Evolutionary conservation across 2,329 filamentous ascomycete species (phyloP).

Genomic region (Cercospora nicotianae): DNA sequence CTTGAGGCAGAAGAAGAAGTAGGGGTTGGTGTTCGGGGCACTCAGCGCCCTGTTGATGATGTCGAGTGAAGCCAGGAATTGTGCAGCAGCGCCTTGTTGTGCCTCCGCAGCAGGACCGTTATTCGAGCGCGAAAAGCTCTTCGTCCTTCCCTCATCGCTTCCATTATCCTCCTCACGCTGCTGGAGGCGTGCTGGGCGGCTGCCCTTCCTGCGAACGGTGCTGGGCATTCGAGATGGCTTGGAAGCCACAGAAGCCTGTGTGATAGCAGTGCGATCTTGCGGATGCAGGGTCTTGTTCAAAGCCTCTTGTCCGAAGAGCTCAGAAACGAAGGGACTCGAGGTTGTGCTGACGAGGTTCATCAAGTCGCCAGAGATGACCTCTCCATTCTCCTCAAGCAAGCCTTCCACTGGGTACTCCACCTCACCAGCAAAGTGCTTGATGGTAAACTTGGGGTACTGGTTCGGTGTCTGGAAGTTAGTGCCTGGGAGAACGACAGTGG

Average conservation of each 20-base stretch:
- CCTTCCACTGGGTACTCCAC: constrained; percentile 89
- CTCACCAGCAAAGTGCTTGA: constrained; percentile 94
- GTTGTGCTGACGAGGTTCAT: constrained; percentile 90
- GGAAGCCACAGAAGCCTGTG: constrained; percentile 94
- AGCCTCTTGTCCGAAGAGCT: constrained; percentile 94
- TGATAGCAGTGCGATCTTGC: constrained; percentile 82
- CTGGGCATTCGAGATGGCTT: constrained; percentile 91
- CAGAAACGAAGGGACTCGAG: constrained; percentile 82
- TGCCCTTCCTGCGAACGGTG: constrained; percentile 78
- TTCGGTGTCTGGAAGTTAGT: constrained; percentile 90
- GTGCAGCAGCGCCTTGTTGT: constrained; percentile 85
- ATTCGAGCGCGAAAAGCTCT: constrained; percentile 41
- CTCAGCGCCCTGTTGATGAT: constrained; percentile 87
- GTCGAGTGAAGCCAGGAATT: constrained; percentile 85
- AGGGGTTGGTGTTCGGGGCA: constrained; percentile 80
- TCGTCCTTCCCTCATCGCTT: constrained; percentile 31
- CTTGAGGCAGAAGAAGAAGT: constrained; percentile 96
- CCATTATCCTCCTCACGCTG: constrained; percentile 49
- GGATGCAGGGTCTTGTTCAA: constrained; percentile 92
- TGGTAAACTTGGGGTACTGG: constrained; percentile 75
- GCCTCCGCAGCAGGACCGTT: constrained; percentile 40
- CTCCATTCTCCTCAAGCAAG: constrained; percentile 90
- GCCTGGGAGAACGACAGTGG: constrained; percentile 75
- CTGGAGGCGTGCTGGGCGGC: constrained; percentile 49
- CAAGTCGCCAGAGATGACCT: constrained; percentile 91